A percentile compares a stretch with the other conserved stretches of the same genome.
phyloP scores from a whole-genome alignment of 306 rosid genomes.

The Astragalus glycyphyllos region DNA sequence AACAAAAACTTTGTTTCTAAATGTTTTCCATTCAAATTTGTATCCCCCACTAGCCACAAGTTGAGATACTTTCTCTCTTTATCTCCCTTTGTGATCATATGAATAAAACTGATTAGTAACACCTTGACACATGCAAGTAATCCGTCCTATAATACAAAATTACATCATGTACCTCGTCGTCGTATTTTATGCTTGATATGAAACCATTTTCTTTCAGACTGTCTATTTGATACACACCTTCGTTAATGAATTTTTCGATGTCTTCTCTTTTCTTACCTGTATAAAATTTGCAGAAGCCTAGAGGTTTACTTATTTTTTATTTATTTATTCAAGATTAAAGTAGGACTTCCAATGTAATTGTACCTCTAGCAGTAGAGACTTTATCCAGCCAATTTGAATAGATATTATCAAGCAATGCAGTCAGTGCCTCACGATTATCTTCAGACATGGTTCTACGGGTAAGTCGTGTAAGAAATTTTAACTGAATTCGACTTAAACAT shows the following conservation, averaged over 20 bases:
- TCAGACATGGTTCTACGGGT: constrained; percentile 73
- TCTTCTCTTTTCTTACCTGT: constrained; percentile 80
- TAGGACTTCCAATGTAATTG: constrained; percentile 47
- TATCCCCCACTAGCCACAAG: constrained; percentile 22
- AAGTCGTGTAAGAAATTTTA: constrained; percentile 24
- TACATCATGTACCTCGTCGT: constrained; percentile 77
- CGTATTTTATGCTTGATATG: constrained; percentile 80
- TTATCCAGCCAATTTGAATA: constrained; percentile 85
- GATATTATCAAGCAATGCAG: constrained; percentile 85
- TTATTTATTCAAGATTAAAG: constrained; percentile 41
- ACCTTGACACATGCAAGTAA: constrained; percentile 14
- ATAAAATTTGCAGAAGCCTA: constrained; percentile 38
- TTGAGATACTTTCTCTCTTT: constrained; percentile 32
- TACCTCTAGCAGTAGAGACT: constrained; percentile 83
- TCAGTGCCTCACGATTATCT: constrained; percentile 85
- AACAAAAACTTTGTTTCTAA: constrained; percentile 8
- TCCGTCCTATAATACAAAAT: constrained; percentile 22
- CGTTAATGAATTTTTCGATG: constrained; percentile 74
- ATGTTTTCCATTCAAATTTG: constrained; percentile 21
- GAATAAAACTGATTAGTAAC: constrained; percentile 17
- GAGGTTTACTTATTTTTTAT: constrained; percentile 30
- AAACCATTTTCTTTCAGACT: constrained; percentile 87
- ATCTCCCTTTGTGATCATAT: constrained; percentile 9
- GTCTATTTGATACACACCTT: constrained; percentile 85
- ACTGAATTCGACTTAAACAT: too few species aligned